Base-by-base conservation (phyloP, 352 stramenopile species). In the Phytophthora uliginosa region DNA sequence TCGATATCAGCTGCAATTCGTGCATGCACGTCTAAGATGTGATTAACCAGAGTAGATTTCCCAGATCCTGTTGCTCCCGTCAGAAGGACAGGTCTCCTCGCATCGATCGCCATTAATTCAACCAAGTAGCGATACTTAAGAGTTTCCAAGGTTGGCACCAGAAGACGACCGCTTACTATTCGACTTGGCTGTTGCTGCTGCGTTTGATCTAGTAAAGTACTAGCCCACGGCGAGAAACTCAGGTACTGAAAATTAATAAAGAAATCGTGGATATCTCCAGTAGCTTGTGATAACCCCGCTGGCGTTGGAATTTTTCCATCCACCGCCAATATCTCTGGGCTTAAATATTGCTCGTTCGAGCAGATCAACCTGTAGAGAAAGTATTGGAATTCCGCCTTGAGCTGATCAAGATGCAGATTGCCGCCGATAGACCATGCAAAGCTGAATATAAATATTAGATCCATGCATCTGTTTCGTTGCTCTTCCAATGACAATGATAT, bases 1-100 rank as follows among this genome's bases (percentile, higher is more conserved):
- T 75, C 57, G 4, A 75, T 59, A 60, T 75, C 67, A 36, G 56
- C 65, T 28, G 64, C 66, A 4, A 76, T 71, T 22, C 58, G 63
- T 17, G 71, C 71, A n/a, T 86, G 58, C 2, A 59, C 51, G 20
- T 82, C 70, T 8, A 98, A 64, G 0, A 98, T 60, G 15, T 88
- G 88, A 15, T 96, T 81, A 6, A 97, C 71, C 33, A 97, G 77
- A 1, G 97, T 77, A 9, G 92, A 97, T 67, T 98, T 98, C 15
- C 93, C 93, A 0, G 88, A 91, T 2, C 94, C 94, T 22, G 92
- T 98, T 1, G 91, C 85, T 1, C 94, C 94, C 8, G 94, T 98
- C 53, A 98, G 48, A 53, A 97, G 95, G 13, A 97, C 82, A 1
- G 92, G 88, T 12, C 74, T 75, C 70, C 92, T 91, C 0, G 82